Evolutionary conservation across 2,329 filamentous ascomycete genomes (phyloP), one percentile per base, ranked within the genome.

Genomic region (Arthrobotrys sphaeroides): DNA sequence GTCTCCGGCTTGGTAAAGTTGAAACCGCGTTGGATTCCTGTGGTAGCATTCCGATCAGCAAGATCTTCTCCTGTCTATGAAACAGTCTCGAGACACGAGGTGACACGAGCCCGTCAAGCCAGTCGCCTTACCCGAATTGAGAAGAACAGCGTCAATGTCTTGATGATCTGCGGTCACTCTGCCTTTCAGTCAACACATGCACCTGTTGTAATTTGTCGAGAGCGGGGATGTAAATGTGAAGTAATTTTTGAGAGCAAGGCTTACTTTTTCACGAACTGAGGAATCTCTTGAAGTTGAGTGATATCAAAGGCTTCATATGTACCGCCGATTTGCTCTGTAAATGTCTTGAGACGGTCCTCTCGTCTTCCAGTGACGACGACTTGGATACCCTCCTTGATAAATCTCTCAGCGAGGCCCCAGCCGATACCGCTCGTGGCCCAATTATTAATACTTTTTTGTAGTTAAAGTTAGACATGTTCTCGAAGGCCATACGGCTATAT

Each of bases 321-420:
- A 2, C 72, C 70, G 31, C 85, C 85, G 75, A 87, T 81, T 38
- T 83, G 82, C 1, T 80, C 77, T 0, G 85, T 84, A 62, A 88
- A 85, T 0, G 81, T 82, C 18, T 87, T 84, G 0, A 88, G 83
- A 6, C 84, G 83, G 9, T 86, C 84, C 79, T 85, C 80, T 45
- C 87, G 84, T n/a, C 87, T 84, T 18, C 87, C 87, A 4, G 87
- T 85, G 5, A 84, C 86, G 33, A 88, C 86, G 31, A 89, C 86
- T 77, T 85, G 85, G 60, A 85, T 81, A 51, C 85, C 86, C 65
- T 83, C 81, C 5, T 83, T 78, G 42, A 88, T 78, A 43, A 87
- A 80, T n/a, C 82, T 83, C 60, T 84, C 81, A 16, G 85, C 84
- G 64, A 88, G 82, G 1, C 84, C 85, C 43, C 79, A 80, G 61